Conservation (phyloP, 805 yeast genomes). For the Saccharomycopsis sp. region DNA sequence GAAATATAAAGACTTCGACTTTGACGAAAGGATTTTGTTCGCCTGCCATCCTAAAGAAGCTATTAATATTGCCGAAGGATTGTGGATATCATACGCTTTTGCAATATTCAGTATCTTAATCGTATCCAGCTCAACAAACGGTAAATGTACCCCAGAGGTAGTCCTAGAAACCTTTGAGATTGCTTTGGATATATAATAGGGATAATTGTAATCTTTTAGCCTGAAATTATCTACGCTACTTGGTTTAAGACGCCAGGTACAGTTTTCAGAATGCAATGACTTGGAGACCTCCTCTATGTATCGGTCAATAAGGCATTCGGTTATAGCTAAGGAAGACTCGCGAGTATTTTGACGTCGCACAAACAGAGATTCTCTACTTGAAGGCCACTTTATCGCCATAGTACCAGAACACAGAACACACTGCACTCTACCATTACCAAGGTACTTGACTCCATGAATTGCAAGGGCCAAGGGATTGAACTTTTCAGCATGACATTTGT, state of each 20-base stretch:
- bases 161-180: not conserved
- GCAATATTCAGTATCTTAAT: not conserved
- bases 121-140: not conserved
- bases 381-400: not conserved
- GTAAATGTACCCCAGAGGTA: not conserved
- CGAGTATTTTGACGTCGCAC: not conserved
- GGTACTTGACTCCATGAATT: not conserved
- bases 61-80: not conserved
- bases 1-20: not conserved
- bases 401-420: not conserved
- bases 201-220: not conserved
- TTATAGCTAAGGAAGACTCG: not conserved
- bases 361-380: not conserved
- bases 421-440: not conserved
- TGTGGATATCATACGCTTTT: not conserved
- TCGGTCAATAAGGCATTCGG: not conserved
- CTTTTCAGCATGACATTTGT: not conserved
- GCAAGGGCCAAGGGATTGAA: not conserved
- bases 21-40: not conserved
- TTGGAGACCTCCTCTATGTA: not conserved
- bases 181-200: not conserved
- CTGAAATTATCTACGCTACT: not conserved
- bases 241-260: not conserved
- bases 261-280: not conserved
- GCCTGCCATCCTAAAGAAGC: not conserved